Conservation (phyloP, 805 yeast species). For the Starmera amethionina region DNA sequence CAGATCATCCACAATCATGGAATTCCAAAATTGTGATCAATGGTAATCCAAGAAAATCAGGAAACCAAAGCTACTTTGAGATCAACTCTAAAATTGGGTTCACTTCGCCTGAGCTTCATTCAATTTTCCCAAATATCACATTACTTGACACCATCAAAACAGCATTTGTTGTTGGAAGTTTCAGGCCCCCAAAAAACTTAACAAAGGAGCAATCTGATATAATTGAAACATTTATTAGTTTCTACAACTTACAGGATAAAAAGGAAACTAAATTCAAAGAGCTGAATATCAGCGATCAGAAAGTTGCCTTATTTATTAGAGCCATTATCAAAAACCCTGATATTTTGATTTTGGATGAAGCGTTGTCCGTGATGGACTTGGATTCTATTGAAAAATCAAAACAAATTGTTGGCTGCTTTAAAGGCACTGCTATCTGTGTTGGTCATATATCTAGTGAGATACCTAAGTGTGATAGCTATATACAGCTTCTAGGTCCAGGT, state of each 20-base stretch:
- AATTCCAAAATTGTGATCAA: slow-evolving; percentile 52
- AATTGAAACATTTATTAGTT: slow-evolving; percentile 35
- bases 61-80: slow-evolving; percentile 65
- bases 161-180: slow-evolving; percentile 66
- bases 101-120: slow-evolving; percentile 87
- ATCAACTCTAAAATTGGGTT: slow-evolving; percentile 75
- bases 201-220: slow-evolving; percentile 24
- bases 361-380: slow-evolving; percentile 83
- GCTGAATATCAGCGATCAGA: slow-evolving; percentile 64
- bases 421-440: slow-evolving; percentile 66
- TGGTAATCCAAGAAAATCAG: slow-evolving; percentile 64
- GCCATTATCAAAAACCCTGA: slow-evolving; percentile 73
- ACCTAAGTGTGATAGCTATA: slow-evolving; percentile 50
- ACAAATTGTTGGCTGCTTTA: slow-evolving; percentile 38
- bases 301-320: slow-evolving; percentile 64
- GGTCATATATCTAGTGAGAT: slow-evolving; percentile 78
- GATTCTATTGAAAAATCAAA: slow-evolving; percentile 47
- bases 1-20: slow-evolving; percentile 98
- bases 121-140: slow-evolving; percentile 62
- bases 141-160: slow-evolving; percentile 54
- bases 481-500: slow-evolving; percentile 26
- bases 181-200: slow-evolving; percentile 36
- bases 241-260: slow-evolving; percentile 31
- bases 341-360: slow-evolving; percentile 80
- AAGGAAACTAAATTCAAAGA: slow-evolving; percentile 38